phyloP scores from a whole-genome alignment of 129 eudicot species.

The Chrysanthemum makinoi region DNA sequence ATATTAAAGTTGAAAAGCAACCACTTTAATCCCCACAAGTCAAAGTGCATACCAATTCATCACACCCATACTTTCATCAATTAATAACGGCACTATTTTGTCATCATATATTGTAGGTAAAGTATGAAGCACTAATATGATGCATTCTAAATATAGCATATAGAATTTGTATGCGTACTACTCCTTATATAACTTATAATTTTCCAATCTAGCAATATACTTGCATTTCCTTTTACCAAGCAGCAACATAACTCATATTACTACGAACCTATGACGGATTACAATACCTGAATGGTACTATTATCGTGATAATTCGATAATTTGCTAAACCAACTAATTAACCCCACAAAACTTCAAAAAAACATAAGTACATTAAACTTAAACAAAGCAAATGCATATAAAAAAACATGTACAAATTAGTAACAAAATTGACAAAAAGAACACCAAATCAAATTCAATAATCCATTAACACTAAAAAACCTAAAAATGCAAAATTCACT shows the following conservation, averaged over 20 bases:
- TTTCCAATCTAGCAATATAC: too few species aligned
- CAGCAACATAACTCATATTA: too few species aligned
- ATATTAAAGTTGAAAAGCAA: conserved; percentile 14
- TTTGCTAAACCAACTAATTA: too few species aligned
- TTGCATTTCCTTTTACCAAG: too few species aligned
- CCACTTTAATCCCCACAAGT: conserved; percentile 21
- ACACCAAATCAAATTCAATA: background rate
- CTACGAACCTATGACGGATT: too few species aligned
- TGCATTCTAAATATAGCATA: conserved; percentile 1
- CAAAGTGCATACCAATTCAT: conserved; percentile 26
- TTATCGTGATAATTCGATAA: too few species aligned
- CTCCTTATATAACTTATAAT: too few species aligned
- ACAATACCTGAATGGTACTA: too few species aligned
- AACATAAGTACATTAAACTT: background rate
- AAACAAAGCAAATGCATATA: background rate
- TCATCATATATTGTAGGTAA: conserved; percentile 26
- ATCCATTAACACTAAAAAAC: background rate
- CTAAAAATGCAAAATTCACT: too few species aligned
- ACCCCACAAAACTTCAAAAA: background rate
- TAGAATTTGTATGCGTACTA: background rate
- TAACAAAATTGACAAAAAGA: background rate
- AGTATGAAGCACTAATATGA: conserved; percentile 24
- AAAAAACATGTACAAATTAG: background rate
- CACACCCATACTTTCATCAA: conserved; percentile 15
- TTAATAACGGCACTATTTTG: conserved; percentile 16